These are phyloP conservation scores for Globisporangium cederbergense DNA, from an alignment of 352 stramenopile genomes.

Conservation along the genomic window DNA sequence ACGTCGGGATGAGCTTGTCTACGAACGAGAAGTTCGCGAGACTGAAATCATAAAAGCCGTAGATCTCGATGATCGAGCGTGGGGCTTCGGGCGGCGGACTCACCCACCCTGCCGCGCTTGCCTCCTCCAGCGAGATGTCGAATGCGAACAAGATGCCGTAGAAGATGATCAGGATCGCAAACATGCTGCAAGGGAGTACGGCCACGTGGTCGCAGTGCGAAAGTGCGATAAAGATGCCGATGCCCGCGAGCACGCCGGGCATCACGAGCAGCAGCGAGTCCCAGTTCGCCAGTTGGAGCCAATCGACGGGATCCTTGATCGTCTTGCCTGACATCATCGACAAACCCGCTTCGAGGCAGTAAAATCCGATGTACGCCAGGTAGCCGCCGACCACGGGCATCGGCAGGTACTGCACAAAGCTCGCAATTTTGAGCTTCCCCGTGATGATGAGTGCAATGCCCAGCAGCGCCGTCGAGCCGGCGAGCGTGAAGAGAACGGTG, in stretches of 20 bases:
- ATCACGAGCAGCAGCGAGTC: slow-evolving; percentile 80
- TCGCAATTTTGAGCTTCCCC: slow-evolving; percentile 93
- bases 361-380: slow-evolving; percentile 96
- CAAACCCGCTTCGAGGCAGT: slow-evolving; percentile 77
- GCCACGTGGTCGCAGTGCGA: slow-evolving; percentile 79
- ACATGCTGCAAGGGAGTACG: slow-evolving; percentile 89
- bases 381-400: slow-evolving; percentile 98
- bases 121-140: slow-evolving; percentile 83
- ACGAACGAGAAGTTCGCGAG: slow-evolving; percentile 59
- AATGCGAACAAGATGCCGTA: slow-evolving; percentile 76
- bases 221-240: slow-evolving; percentile 84
- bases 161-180: slow-evolving; percentile 78
- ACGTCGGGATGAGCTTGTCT: slow-evolving; percentile 80
- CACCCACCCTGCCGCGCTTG: slow-evolving; percentile 91
- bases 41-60: slow-evolving; percentile 74
- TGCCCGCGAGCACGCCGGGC: slow-evolving; percentile 79
- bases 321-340: slow-evolving; percentile 88
- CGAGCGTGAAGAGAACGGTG: slow-evolving; percentile 93
- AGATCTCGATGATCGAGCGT: slow-evolving; percentile 68
- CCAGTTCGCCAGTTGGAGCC: slow-evolving; percentile 71
- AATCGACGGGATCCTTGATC: slow-evolving; percentile 89
- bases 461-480: slow-evolving; percentile 89
- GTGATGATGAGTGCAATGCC: slow-evolving; percentile 93
- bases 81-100: slow-evolving; percentile 60
- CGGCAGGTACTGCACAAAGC: slow-evolving; percentile 96